Percentiles rank a stretch among this genome's conserved stretches.
Conservation (phyloP, 202 grass and related monocot species). For the Zoysia matrella region DNA sequence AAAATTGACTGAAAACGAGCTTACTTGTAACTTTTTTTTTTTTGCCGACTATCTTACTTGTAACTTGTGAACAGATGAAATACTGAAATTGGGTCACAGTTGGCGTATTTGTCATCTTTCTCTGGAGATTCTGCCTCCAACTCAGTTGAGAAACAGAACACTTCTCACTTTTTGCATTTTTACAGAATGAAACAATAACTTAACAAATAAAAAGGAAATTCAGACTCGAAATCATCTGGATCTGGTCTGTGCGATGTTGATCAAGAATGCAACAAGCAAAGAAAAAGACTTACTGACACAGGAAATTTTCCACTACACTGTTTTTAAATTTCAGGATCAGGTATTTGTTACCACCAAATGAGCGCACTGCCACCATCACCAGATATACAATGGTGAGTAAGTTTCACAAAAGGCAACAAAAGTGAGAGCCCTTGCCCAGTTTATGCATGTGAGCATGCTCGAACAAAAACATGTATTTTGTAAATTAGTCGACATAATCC, state of each 20-base stretch:
- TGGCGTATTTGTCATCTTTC: too few species aligned
- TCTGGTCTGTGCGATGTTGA: too few species aligned
- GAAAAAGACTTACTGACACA: neutral
- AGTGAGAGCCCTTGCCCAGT: slow-evolving; percentile 30
- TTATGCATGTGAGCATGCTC: slow-evolving; percentile 33
- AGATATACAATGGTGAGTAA: neutral
- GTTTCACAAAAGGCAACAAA: slow-evolving; percentile 36
- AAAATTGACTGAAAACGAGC: too few species aligned
- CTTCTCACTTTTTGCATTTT: neutral
- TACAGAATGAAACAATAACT: neutral
- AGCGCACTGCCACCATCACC: neutral
- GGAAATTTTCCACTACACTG: neutral
- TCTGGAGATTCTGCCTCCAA: neutral
- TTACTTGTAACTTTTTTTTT: too few species aligned
- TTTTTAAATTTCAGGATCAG: slow-evolving; percentile 12
- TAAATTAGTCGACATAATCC: slow-evolving; percentile 37
- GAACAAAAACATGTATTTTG: slow-evolving; percentile 30
- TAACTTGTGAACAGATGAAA: too few species aligned
- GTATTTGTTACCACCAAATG: slow-evolving; percentile 6
- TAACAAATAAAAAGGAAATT: neutral
- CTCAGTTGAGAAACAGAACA: neutral
- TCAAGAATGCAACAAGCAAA: neutral
- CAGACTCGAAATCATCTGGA: neutral
- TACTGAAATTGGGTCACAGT: too few species aligned
- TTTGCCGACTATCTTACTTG: too few species aligned